Conservation (phyloP, 805 yeast species). For the Suhomyces canberraensis region DNA sequence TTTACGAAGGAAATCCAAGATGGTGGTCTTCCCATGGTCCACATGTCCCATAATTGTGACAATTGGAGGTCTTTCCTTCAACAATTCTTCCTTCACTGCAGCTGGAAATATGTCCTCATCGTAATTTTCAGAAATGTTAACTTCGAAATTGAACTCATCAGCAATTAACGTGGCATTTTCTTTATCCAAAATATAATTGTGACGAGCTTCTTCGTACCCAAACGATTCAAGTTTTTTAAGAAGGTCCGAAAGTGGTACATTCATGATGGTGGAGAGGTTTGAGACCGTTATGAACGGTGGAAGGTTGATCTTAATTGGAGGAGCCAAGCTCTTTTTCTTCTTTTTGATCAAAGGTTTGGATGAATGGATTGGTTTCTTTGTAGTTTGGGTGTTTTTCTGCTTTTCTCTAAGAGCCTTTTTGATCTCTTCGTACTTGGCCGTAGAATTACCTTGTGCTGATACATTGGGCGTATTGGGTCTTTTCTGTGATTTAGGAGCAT, state of each 20-base stretch:
- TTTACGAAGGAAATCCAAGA: constrained; percentile 80
- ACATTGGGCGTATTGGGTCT: neutral
- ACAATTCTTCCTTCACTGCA: constrained; percentile 42
- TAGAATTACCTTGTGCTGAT: too few relatives aligned
- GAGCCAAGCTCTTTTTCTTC: constrained; percentile 9
- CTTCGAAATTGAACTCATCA: constrained; percentile 80
- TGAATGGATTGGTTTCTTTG: constrained; percentile 1
- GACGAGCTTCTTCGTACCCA: constrained; percentile 72
- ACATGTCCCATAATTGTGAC: constrained; percentile 99
- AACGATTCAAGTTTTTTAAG: constrained; percentile 55
- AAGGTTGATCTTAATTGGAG: constrained; percentile 38
- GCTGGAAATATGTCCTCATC: constrained; percentile 58
- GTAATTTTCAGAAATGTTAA: constrained; percentile 50
- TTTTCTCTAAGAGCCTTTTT: constrained; percentile 16
- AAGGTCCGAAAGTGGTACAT: constrained; percentile 60
- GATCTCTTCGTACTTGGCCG: constrained; percentile 15
- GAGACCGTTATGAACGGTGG: constrained; percentile 81
- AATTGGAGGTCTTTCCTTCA: constrained; percentile 80
- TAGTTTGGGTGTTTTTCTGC: constrained; percentile 11
- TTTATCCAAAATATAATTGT: constrained; percentile 76
- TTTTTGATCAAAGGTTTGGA: constrained; percentile 4
- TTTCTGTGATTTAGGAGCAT: constrained; percentile 1
- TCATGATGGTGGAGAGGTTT: constrained; percentile 69
- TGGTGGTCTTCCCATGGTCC: constrained; percentile 96
- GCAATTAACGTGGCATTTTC: constrained; percentile 87